Base-by-base conservation (phyloP, 441 rosid genomes). In the Brassica balearica region DNA sequence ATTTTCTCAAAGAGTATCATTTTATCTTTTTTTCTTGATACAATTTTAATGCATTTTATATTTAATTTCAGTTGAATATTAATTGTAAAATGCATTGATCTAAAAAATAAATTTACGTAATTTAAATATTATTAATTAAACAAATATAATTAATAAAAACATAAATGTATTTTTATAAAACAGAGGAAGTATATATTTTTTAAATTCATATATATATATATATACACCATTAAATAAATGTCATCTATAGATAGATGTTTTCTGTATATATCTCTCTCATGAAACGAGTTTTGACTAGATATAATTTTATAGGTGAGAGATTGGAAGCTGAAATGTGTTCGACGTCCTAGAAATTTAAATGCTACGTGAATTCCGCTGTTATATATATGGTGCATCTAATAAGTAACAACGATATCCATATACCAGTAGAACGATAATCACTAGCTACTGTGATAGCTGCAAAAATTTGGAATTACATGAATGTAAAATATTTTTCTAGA, bases 321-420 rank as follows among this genome's bases (percentile, higher is more conserved):
- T 43, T 61, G 68, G 68, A 43, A 72, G 61, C 61, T 73, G 76
- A 62, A 73, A 60, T 60, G 12, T 58, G 62, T 22, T 60, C 15
- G 9, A 43, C 0, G 27, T 61, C 17, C 7, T 43, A 43, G n/a
- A n/a, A 71, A 8, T 5, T 34, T 65, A 36, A 36, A 34, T 12
- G 25, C 68, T 8, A 38, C 38, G 56, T 23, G 11, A 15, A 8
- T 36, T 36, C 34, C 15, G 15, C n/a, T 60, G 65, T 22, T 22
- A 55, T 9, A 20, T 11, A 14, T 8, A 10, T 23, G 58, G 8
- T 12, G 12, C 64, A 58, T 34, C 0, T 17, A 36, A 34, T 55
- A 29, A 29, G 34, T 29, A 29, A 29, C 34, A 7, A 55, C 53
- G 6, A 10, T 29, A 64, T 29, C 62, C 62, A 48, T 12, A 48